phyloP scores from a whole-genome alignment of 495 filamentous ascomycete genomes.

The Trichoderma gamsii region DNA sequence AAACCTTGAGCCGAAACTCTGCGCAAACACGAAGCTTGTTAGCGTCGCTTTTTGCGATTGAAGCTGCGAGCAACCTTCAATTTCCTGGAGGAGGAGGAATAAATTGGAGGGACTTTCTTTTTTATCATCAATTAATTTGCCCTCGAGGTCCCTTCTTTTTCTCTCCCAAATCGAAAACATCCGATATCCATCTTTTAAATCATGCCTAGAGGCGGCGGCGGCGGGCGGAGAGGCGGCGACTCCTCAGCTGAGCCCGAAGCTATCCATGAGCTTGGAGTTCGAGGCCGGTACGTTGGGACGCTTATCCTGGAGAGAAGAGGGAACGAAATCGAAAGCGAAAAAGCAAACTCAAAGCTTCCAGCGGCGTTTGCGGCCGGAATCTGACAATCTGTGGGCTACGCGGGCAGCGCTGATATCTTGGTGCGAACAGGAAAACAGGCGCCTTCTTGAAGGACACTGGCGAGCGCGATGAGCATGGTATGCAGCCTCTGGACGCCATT shows the following conservation, averaged over 20 bases:
- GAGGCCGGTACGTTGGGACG: conserved; percentile 38
- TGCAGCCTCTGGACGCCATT: conserved; percentile 76
- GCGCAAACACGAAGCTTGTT: conserved; percentile 8
- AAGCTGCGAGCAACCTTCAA: neutral
- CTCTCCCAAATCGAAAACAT: neutral
- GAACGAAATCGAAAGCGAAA: neutral
- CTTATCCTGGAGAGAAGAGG: neutral
- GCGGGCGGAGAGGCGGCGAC: conserved; percentile 3
- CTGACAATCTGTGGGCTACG: neutral
- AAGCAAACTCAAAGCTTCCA: neutral
- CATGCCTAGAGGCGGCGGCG: conserved; percentile 10
- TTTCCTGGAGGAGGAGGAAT: neutral
- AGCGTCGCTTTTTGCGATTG: neutral
- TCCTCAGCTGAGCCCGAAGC: conserved; percentile 9
- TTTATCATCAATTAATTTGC: neutral
- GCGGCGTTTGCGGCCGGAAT: neutral
- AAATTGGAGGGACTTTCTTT: neutral
- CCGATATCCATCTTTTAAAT: neutral
- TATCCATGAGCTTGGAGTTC: conserved; percentile 43
- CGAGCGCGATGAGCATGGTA: conserved; percentile 81
- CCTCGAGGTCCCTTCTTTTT: neutral
- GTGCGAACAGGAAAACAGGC: conserved; percentile 61
- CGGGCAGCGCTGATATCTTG: neutral
- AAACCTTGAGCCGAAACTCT: neutral
- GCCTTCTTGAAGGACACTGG: conserved; percentile 73